Conservation (phyloP, 2,329 filamentous ascomycete species). For the Exophiala oligosperma region DNA sequence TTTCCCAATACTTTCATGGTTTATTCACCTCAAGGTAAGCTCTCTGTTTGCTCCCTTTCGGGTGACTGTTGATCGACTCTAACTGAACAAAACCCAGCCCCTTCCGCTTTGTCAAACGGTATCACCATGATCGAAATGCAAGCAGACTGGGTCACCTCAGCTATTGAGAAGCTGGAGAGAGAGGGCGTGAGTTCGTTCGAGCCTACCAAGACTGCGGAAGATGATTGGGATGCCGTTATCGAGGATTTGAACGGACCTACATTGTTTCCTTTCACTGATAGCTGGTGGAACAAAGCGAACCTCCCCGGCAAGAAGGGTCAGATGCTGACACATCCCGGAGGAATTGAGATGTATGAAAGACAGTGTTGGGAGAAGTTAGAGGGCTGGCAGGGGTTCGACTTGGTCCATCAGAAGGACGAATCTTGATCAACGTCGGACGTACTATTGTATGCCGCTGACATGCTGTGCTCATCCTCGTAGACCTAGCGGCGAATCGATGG, state of each 20-base stretch:
- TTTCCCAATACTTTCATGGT: constrained; percentile 53
- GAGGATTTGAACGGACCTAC: constrained; percentile 46
- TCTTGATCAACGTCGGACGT: too few species aligned
- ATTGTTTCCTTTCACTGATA: constrained; percentile 51
- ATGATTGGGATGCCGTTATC: constrained; percentile 52
- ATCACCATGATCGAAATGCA: constrained; percentile 55
- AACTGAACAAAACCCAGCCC: constrained; percentile 24
- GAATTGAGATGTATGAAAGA: constrained; percentile 12
- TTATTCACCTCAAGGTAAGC: constrained; percentile 53
- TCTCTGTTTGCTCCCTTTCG: neutral
- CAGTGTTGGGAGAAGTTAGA: constrained; percentile 5
- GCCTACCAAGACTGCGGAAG: constrained; percentile 45
- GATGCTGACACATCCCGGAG: constrained; percentile 11
- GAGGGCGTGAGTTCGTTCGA: constrained; percentile 53
- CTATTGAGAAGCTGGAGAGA: constrained; percentile 50
- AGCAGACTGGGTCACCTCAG: constrained; percentile 45
- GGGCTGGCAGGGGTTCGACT: constrained; percentile 8
- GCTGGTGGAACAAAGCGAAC: constrained; percentile 58
- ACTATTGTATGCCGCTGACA: too few species aligned
- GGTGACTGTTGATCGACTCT: neutral
- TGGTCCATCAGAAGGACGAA: neutral
- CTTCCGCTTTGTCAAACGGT: constrained; percentile 21
- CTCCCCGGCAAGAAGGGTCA: constrained; percentile 50
- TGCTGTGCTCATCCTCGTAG: too few species aligned
- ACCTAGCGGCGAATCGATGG: too few species aligned